Percentiles rank a stretch among this genome's conserved stretches.
Conservation (phyloP, 345 rosid species). For the Sisymbrium altissimum region DNA sequence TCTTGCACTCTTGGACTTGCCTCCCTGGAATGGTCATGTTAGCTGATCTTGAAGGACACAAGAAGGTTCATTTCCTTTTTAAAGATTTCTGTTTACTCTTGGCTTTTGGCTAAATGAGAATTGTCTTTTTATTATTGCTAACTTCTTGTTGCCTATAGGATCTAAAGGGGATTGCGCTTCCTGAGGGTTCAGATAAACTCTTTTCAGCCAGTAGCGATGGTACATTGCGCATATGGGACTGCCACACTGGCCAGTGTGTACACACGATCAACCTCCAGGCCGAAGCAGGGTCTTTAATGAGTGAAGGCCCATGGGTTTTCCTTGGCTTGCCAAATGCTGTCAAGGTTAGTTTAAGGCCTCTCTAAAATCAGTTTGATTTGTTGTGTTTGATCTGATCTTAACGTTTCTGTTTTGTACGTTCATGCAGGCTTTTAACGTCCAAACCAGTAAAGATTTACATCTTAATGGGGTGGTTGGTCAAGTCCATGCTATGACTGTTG, state of each 20-base stretch:
- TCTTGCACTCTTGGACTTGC: constrained; percentile 33
- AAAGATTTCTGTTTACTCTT: background rate
- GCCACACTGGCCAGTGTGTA: constrained; percentile 47
- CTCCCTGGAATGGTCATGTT: constrained; percentile 28
- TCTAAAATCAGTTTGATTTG: background rate
- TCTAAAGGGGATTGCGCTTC: constrained; percentile 49
- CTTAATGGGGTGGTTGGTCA: constrained; percentile 47
- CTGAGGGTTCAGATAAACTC: constrained; percentile 54
- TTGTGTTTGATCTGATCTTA: background rate
- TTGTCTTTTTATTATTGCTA: background rate
- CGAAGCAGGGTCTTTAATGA: constrained; percentile 47
- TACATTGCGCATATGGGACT: constrained; percentile 43
- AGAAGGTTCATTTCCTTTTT: constrained; percentile 11
- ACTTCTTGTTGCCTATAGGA: constrained; percentile 22
- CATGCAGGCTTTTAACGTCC: constrained; percentile 48
- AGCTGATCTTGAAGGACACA: constrained; percentile 36
- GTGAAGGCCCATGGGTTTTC: constrained; percentile 65
- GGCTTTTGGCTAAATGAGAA: background rate
- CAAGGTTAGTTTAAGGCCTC: constrained; percentile 37
- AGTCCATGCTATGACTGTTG: constrained; percentile 43
- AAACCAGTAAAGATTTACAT: constrained; percentile 32
- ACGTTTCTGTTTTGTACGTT: background rate
- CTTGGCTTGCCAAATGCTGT: constrained; percentile 48
- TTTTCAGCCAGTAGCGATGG: constrained; percentile 55
- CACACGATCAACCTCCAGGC: constrained; percentile 35